Percentiles rank a stretch among this genome's conserved stretches.
Evolutionary conservation across 2,329 filamentous ascomycete species (phyloP).

Genomic region (Phaeosphaeriaceae sp.): DNA sequence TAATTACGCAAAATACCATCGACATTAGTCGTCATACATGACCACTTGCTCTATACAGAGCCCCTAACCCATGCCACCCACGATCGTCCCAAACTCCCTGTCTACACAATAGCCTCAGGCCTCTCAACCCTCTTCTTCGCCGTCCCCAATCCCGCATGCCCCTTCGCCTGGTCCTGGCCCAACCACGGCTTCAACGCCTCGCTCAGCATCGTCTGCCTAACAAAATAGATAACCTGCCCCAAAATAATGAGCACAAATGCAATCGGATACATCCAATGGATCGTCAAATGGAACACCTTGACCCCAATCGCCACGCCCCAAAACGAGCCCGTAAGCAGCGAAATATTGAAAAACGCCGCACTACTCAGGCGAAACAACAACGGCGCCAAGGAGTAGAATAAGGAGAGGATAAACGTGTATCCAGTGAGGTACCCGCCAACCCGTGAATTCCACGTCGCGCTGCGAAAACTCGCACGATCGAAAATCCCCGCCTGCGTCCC

Average conservation of each 20-base stretch:
- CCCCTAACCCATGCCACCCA: neutral
- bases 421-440: slow-evolving; percentile 85
- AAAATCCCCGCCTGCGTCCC: slow-evolving; percentile 91
- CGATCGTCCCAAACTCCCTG: neutral
- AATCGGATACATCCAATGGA: slow-evolving; percentile 94
- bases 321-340: slow-evolving; percentile 90
- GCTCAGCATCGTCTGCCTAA: slow-evolving; percentile 79
- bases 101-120: slow-evolving; percentile 36
- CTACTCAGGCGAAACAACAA: slow-evolving; percentile 87
- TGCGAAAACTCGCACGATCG: slow-evolving; percentile 73
- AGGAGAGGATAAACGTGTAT: slow-evolving; percentile 79
- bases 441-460: slow-evolving; percentile 52
- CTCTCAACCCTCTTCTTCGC: slow-evolving; percentile 39
- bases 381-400: slow-evolving; percentile 90
- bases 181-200: slow-evolving; percentile 96
- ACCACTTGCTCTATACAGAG: neutral
- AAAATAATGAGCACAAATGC: slow-evolving; percentile 92
- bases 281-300: slow-evolving; percentile 76
- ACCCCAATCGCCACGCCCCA: slow-evolving; percentile 96
- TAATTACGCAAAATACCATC: too few relatives aligned
- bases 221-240: slow-evolving; percentile 85
- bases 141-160: slow-evolving; percentile 36
- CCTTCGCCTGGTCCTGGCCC: slow-evolving; percentile 78
- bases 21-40: too few relatives aligned
- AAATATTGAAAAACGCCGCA: slow-evolving; percentile 97